Base-by-base conservation (phyloP, 2,329 filamentous ascomycete genomes). In the Penicillium freii region DNA sequence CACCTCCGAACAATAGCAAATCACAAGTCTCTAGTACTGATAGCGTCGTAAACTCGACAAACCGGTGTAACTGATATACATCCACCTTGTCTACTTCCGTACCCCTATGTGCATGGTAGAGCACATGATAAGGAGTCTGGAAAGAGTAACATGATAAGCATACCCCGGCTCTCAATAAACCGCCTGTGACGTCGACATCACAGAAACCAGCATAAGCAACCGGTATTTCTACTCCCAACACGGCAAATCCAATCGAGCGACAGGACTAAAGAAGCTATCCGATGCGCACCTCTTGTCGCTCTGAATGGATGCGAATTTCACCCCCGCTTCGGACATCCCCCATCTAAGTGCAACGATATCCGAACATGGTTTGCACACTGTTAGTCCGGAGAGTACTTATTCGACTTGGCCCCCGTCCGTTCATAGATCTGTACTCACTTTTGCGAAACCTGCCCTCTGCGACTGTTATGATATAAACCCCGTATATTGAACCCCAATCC, bases 201-300 rank as follows among this genome's bases (percentile, higher is more conserved):
- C 23, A n/a, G 19, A 50, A 19, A 34, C 38, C 6, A 36, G 19
- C 15, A 38, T 29, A 13, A 17, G 34, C 19, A 36, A 8, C 7
- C 34, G 17, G 65, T 63, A 62, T 64, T 61, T 58, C 48, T 58
- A 65, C 64, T 36, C 69, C 68, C 51, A 69, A 69, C 59, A 47
- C 25, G 60, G 66, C 59, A 67, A 69, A 60, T 57, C 6, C 47
- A 64, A 44, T 66, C 63, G 36, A 57, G 36, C 17, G 17, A 47
- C 31, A 47, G 44, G 54, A 62, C 52, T 31, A 60, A 60, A 61
- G 51, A 42, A 58, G 61, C 36, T 51, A 66, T 57, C 23, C 31
- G 49, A 60, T 51, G 56, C 59, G 52, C 45, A 31, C 48, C 44
- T 46, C 23, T 21, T 39, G 42, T 42, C 36, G 51, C 48, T 29